phyloP scores from a whole-genome alignment of 257 asterid species.

The Paraleonurus japonicus region DNA sequence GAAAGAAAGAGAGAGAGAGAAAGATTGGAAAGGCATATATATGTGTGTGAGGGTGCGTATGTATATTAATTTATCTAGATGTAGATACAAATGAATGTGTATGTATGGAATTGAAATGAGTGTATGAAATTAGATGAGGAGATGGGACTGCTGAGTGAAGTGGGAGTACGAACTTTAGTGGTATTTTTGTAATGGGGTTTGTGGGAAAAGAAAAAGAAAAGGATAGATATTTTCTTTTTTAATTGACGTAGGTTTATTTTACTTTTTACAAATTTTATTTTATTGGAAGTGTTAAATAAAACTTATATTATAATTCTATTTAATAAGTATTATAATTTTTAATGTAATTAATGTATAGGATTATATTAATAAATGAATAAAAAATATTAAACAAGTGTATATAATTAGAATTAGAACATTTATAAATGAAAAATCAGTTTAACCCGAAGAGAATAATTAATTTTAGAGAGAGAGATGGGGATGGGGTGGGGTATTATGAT shows the following conservation, averaged over 20 bases:
- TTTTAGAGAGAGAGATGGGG: conserved; percentile 3
- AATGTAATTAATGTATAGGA: too few relatives aligned
- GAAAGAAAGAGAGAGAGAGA: conserved; percentile 25
- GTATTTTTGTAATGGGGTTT: conserved; percentile 32
- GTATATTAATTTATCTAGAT: not conserved
- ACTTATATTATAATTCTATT: too few relatives aligned
- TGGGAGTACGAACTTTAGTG: conserved; percentile 46
- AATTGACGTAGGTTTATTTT: too few relatives aligned
- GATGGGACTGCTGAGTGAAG: conserved; percentile 45
- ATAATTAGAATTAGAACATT: too few relatives aligned
- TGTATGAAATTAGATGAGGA: conserved; percentile 30
- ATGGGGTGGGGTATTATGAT: conserved; percentile 26
- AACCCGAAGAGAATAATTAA: too few relatives aligned
- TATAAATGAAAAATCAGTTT: too few relatives aligned
- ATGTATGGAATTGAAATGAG: conserved; percentile 30
- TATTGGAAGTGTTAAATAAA: too few relatives aligned
- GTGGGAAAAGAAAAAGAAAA: conserved; percentile 18
- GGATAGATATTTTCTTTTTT: conserved; percentile 12
- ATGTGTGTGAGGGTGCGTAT: not conserved
- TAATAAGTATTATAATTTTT: too few relatives aligned
- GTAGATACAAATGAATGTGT: conserved; percentile 17
- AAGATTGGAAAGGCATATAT: conserved; percentile 3
- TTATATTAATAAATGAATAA: too few relatives aligned
- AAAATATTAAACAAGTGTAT: too few relatives aligned
- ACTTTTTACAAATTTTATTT: too few relatives aligned